phyloP scores from a whole-genome alignment of 306 rosid species.

The Fragaria iinumae region DNA sequence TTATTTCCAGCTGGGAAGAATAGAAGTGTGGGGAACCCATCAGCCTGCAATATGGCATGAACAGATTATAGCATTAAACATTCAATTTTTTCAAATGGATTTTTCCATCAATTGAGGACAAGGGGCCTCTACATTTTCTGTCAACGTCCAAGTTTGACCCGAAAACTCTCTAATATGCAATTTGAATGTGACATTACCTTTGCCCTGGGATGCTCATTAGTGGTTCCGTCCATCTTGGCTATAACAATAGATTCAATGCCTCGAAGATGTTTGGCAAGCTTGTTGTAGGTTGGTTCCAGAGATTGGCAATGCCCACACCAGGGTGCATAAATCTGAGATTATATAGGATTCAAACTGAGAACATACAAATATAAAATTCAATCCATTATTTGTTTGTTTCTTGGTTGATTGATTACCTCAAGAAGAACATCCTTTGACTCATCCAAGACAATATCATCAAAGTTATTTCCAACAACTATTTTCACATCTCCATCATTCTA shows the following conservation, averaged over 20 bases:
- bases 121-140: slow-evolving; percentile 3
- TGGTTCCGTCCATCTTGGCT: slow-evolving; percentile 99
- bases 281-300: slow-evolving; percentile 86
- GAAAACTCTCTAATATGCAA: neutral
- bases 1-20: slow-evolving; percentile 72
- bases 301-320: slow-evolving; percentile 99
- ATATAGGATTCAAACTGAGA: slow-evolving; percentile 17
- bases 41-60: slow-evolving; percentile 39
- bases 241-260: slow-evolving; percentile 76
- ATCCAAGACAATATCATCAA: slow-evolving; percentile 89
- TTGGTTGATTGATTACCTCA: slow-evolving; percentile 52
- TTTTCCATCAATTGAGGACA: neutral
- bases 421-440: slow-evolving; percentile 99
- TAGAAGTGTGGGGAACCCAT: slow-evolving; percentile 60
- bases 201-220: slow-evolving; percentile 97
- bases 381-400: neutral
- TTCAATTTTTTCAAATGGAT: neutral
- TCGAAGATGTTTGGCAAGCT: slow-evolving; percentile 85
- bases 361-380: slow-evolving; percentile 20
- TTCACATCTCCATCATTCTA: slow-evolving; percentile 93
- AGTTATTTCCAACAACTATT: slow-evolving; percentile 86
- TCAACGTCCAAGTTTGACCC: neutral
- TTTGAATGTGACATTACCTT: slow-evolving; percentile 55
- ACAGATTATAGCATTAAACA: neutral
- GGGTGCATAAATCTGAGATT: slow-evolving; percentile 87